These are phyloP conservation scores for Aspergillus conjunctus DNA, from an alignment of 495 filamentous ascomycete species.

Conservation along the genomic window DNA sequence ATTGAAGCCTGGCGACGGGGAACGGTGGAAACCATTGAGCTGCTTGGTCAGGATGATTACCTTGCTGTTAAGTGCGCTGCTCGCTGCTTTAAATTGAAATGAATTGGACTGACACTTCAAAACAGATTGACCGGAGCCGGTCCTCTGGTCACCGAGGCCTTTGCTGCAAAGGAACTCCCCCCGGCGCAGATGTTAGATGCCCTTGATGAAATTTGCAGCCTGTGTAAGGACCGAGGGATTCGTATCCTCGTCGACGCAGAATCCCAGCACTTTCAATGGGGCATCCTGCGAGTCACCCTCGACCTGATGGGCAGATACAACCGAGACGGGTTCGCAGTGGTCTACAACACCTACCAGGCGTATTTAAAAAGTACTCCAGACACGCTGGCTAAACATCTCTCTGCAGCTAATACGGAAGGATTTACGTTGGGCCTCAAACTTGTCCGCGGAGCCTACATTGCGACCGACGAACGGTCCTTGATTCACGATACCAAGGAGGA, in stretches of 20 bases:
- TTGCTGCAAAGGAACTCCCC: slow-evolving; percentile 33
- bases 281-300: slow-evolving; percentile 77
- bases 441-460: slow-evolving; percentile 85
- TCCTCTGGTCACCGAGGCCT: slow-evolving; percentile 33
- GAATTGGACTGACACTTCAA: neutral
- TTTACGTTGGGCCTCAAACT: slow-evolving; percentile 84
- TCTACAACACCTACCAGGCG: slow-evolving; percentile 79
- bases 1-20: slow-evolving; percentile 70
- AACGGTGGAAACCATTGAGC: slow-evolving; percentile 68
- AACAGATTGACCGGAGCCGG: slow-evolving; percentile 38
- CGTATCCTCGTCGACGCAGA: slow-evolving; percentile 83
- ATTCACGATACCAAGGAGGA: slow-evolving; percentile 77
- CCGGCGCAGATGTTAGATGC: slow-evolving; percentile 42
- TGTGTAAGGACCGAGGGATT: slow-evolving; percentile 57
- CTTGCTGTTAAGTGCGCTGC: slow-evolving; percentile 71
- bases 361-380: slow-evolving; percentile 72
- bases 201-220: slow-evolving; percentile 39
- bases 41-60: slow-evolving; percentile 70
- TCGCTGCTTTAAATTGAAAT: neutral
- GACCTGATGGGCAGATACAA: slow-evolving; percentile 77
- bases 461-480: slow-evolving; percentile 69
- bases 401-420: slow-evolving; percentile 58
- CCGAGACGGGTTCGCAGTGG: slow-evolving; percentile 53
- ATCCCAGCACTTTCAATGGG: slow-evolving; percentile 71
- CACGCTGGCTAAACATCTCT: slow-evolving; percentile 64